These are phyloP conservation scores for Macadamia integrifolia DNA, from an alignment of 164 flowering plant genomes.

Conservation along the genomic window DNA sequence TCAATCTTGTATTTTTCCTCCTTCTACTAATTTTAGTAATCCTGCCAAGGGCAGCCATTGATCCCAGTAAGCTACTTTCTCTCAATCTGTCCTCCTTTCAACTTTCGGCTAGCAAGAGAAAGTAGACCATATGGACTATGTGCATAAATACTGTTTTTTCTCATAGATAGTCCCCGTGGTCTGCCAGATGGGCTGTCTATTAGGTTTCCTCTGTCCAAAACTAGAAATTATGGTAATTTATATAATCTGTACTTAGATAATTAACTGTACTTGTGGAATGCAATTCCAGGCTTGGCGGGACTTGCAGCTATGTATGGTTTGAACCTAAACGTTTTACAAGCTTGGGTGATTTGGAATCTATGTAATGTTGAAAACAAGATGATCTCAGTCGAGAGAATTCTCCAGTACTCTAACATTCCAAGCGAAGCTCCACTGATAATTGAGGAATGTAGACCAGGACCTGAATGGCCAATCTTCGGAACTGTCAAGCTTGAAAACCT, in stretches of 20 bases:
- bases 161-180: not conserved
- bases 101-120: too few species aligned
- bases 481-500: constrained; percentile 49
- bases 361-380: constrained; percentile 89
- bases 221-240: not conserved
- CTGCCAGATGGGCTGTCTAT: not conserved
- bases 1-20: constrained; percentile 69
- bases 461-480: constrained; percentile 67
- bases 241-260: not conserved
- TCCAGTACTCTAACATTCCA: constrained; percentile 52
- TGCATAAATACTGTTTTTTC: not conserved
- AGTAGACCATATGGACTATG: not conserved
- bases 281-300: constrained; percentile 66
- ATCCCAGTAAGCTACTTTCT: constrained; percentile 58
- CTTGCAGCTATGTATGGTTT: constrained; percentile 74
- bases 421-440: constrained; percentile 74
- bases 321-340: constrained; percentile 70
- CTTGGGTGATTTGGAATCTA: constrained; percentile 76
- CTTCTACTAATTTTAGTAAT: constrained; percentile 67
- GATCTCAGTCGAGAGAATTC: constrained; percentile 79
- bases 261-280: constrained; percentile 5
- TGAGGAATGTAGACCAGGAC: constrained; percentile 45
- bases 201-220: not conserved
- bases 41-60: constrained; percentile 59
- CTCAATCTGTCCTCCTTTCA: not conserved